Conservation (phyloP, 2,329 filamentous ascomycete species). For the Orbilia quercus region DNA sequence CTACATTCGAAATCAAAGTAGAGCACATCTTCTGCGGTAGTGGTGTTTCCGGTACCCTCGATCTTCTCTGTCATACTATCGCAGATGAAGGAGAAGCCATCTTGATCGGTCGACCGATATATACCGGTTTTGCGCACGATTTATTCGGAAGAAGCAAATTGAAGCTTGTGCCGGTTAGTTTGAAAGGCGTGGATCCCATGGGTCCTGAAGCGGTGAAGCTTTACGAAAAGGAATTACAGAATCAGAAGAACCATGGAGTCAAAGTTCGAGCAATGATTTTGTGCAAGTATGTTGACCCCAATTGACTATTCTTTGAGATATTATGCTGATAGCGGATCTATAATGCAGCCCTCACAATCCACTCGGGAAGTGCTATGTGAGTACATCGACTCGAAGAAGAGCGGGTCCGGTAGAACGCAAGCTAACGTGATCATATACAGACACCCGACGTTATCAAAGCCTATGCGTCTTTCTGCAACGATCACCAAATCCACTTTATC, state of each 20-base stretch:
- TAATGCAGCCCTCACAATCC: constrained; percentile 63
- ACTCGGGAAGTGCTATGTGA: constrained; percentile 61
- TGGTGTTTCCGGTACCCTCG: constrained; percentile 52
- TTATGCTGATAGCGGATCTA: too few relatives aligned
- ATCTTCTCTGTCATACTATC: constrained; percentile 54
- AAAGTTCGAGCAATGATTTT: constrained; percentile 67
- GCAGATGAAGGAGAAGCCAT: constrained; percentile 57
- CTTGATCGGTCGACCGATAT: constrained; percentile 57
- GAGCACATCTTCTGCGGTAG: constrained; percentile 49
- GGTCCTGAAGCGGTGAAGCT: constrained; percentile 63
- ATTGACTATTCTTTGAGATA: too few relatives aligned
- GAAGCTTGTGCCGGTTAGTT: constrained; percentile 64
- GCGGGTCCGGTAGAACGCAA: neutral
- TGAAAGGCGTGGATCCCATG: constrained; percentile 65
- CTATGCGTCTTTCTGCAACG: constrained; percentile 66
- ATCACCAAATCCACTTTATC: constrained; percentile 68
- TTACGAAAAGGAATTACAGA: constrained; percentile 65
- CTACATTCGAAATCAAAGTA: constrained; percentile 47
- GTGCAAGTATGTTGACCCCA: constrained; percentile 60
- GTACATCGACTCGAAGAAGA: constrained; percentile 29
- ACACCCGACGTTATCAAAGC: constrained; percentile 60
- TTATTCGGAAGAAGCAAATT: constrained; percentile 48
- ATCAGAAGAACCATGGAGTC: constrained; percentile 63
- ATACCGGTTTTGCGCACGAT: constrained; percentile 55
- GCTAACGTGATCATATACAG: constrained; percentile 30